Conservation (phyloP, 345 rosid species). For the Boechera retrofracta region DNA sequence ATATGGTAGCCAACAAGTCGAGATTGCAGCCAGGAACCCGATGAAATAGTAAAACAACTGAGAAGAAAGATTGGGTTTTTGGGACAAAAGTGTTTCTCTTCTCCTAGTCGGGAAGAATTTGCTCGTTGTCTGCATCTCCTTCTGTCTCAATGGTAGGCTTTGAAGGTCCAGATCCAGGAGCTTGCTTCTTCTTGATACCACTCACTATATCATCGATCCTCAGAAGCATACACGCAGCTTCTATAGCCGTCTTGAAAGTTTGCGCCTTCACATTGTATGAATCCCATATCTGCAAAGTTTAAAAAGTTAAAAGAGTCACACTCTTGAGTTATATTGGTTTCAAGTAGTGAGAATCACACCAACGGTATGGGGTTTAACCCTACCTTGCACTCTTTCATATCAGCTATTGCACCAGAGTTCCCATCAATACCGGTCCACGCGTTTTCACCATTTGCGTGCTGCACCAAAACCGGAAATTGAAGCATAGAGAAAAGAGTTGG, state of each 20-base stretch:
- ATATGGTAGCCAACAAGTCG: not conserved
- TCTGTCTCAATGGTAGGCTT: slow-evolving; percentile 87
- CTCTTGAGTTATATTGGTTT: not conserved
- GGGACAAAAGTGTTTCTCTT: slow-evolving; percentile 44
- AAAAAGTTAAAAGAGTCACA: not conserved
- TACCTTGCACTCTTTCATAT: slow-evolving; percentile 90
- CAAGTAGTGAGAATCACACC: not conserved
- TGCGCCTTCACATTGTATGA: slow-evolving; percentile 88
- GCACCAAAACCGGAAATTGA: not conserved
- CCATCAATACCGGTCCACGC: slow-evolving; percentile 95
- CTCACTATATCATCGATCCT: slow-evolving; percentile 95
- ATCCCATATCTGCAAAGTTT: slow-evolving; percentile 71
- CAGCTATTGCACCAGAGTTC: slow-evolving; percentile 78
- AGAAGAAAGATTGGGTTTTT: not conserved
- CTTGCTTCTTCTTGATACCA: slow-evolving; percentile 93
- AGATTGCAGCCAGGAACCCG: not conserved
- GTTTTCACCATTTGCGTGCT: slow-evolving; percentile 95
- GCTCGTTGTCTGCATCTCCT: slow-evolving; percentile 92
- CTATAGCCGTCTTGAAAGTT: slow-evolving; percentile 89
- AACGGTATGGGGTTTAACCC: not conserved
- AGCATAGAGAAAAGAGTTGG: slow-evolving; percentile 1
- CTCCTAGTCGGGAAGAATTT: slow-evolving; percentile 88
- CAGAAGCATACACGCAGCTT: slow-evolving; percentile 88
- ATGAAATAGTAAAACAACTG: not conserved
- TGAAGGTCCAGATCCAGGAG: slow-evolving; percentile 73